A percentile compares a stretch with the other conserved stretches of the same genome.
Evolutionary conservation across 371 early-diverging fungal species (phyloP).

Genomic region (Mucor plumbeus): DNA sequence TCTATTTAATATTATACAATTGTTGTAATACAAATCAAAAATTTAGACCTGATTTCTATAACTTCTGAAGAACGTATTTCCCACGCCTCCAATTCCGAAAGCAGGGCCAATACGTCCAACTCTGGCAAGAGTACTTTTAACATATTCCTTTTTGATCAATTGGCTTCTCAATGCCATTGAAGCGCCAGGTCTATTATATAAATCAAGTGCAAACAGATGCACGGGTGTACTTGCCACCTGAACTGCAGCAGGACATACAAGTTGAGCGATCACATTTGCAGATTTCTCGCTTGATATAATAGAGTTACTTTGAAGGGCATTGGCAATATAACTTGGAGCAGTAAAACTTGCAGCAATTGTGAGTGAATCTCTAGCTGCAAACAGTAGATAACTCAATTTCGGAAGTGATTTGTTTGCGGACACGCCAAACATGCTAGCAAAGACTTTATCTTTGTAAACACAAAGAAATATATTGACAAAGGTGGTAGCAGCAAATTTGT

Average conservation of each 20-base stretch:
- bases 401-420: conserved; percentile 56
- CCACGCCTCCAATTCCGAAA: conserved; percentile 74
- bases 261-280: conserved; percentile 52
- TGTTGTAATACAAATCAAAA: too few relatives aligned
- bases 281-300: conserved; percentile 22
- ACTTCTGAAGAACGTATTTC: conserved; percentile 51
- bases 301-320: conserved; percentile 27
- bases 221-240: conserved; percentile 65
- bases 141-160: conserved; percentile 58
- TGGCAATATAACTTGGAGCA: conserved; percentile 55
- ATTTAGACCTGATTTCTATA: conserved; percentile 13
- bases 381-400: conserved; percentile 53
- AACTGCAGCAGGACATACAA: conserved; percentile 59
- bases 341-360: conserved; percentile 74
- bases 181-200: conserved; percentile 59
- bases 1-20: too few relatives aligned
- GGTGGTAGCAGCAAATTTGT: conserved; percentile 67
- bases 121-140: conserved; percentile 61
- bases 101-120: conserved; percentile 73
- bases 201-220: conserved; percentile 65
- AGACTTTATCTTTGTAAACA: conserved; percentile 65
- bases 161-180: conserved; percentile 32
- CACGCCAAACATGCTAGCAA: conserved; percentile 66
- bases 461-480: conserved; percentile 61
- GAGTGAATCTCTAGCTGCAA: conserved; percentile 64